Evolutionary conservation across 2,329 filamentous ascomycete genomes (phyloP), one percentile per base, ranked within the genome.

Genomic region (Paecilomyces sp.): DNA sequence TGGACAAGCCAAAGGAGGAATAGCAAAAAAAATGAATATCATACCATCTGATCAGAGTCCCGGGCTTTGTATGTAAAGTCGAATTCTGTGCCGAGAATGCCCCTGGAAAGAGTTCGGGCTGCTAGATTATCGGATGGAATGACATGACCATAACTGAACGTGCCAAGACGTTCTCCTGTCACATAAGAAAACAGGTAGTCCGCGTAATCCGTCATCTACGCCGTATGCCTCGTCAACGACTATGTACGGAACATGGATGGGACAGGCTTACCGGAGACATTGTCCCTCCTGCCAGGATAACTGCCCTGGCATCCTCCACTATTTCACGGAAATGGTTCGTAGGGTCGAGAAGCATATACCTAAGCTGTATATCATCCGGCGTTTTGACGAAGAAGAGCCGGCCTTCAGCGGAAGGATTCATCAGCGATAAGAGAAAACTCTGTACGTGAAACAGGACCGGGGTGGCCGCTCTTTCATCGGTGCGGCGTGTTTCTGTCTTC

Each of bases 111-210:
- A 0, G 90, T 87, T 76, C 88, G 88, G 1, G 92, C 92, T 58
- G 91, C 85, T 2, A 99, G 82, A 63, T 92, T 96, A 2, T 86
- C 84, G 0, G 84, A 75, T 0, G 94, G 93, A 58, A 99, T 95
- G 54, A 99, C 92, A 74, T 99, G 94, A 0, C 91, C 92, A 71
- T 93, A 99, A 65, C 92, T 97, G 31, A 97, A 83, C 0, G 90
- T 96, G 9, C 83, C 87, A 53, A 97, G 83, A 59, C 85, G 85
- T 0, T 79, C 74, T 0, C 81, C 66, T 0, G 83, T 71, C 0
- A 96, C 74, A 55, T 90, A 88, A 0, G 93, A 90, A 63, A 99
- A 94, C 0, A 99, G 81, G 67, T 97, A 90, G 3, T 88, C 83
- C 36, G 84, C 87, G 74, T 96, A 99, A 75, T 97, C 94, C 25